Conservation (phyloP, 2,329 filamentous ascomycete genomes). For the Ophiocordyceps camponoti-floridani region DNA sequence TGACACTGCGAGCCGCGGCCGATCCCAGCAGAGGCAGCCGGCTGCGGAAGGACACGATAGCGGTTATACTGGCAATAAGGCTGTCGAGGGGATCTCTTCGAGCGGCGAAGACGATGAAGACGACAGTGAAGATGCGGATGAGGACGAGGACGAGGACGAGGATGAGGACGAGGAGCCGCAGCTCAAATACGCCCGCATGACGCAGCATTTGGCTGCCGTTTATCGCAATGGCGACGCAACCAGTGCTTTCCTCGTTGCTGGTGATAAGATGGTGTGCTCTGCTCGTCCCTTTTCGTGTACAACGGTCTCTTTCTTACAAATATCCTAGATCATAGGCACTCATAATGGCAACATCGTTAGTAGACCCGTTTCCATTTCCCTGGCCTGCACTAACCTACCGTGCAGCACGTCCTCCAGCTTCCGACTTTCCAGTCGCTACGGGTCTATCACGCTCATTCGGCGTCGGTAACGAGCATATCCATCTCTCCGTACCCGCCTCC, state of each 20-base stretch:
- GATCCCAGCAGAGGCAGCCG: neutral
- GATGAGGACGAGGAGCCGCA: conserved; percentile 86
- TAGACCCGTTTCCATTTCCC: too few species aligned
- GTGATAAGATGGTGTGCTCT: conserved; percentile 77
- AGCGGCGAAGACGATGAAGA: conserved; percentile 15
- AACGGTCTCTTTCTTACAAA: conserved; percentile 4
- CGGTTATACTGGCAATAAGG: neutral
- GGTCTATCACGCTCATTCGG: conserved; percentile 82
- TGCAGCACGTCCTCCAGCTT: conserved; percentile 67
- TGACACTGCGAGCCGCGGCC: neutral
- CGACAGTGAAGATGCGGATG: conserved; percentile 26
- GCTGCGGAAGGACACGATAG: neutral
- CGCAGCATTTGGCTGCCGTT: conserved; percentile 57
- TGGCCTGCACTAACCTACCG: conserved; percentile 9
- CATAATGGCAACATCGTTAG: conserved; percentile 90
- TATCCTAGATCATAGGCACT: conserved; percentile 65
- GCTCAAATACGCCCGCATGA: conserved; percentile 82
- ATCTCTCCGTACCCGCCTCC: conserved; percentile 67
- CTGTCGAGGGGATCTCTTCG: conserved; percentile 9
- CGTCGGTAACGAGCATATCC: conserved; percentile 77
- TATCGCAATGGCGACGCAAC: conserved; percentile 95
- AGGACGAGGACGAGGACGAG: conserved; percentile 48
- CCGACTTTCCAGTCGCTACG: conserved; percentile 67
- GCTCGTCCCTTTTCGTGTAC: conserved; percentile 4
- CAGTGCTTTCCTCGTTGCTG: conserved; percentile 73